These are phyloP conservation scores for Microdochium bolleyi DNA, from an alignment of 2,329 filamentous ascomycete genomes.

Conservation along the genomic window DNA sequence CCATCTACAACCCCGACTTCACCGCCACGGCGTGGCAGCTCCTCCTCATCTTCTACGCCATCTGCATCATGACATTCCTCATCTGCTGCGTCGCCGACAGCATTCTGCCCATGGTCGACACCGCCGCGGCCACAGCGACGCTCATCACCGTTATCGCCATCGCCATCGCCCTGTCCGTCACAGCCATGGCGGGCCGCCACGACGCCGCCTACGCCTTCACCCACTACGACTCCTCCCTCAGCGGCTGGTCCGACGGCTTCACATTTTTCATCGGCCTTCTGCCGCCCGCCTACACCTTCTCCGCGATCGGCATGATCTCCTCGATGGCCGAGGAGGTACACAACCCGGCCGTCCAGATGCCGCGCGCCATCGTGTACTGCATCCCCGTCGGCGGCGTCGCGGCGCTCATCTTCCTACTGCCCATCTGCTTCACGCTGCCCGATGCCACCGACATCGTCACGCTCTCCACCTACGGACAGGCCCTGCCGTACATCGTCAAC, in stretches of 20 bases:
- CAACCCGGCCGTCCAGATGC: slow-evolving; percentile 42
- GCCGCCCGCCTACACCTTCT: slow-evolving; percentile 50
- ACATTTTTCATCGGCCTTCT: slow-evolving; percentile 56
- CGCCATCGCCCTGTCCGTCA: slow-evolving; percentile 45
- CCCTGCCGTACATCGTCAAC: slow-evolving; percentile 44
- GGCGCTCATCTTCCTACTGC: slow-evolving; percentile 45
- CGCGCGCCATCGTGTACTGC: slow-evolving; percentile 41
- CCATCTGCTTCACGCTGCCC: slow-evolving; percentile 38
- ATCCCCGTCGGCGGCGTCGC: slow-evolving; percentile 45
- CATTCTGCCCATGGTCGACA: slow-evolving; percentile 51
- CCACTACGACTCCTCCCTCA: slow-evolving; percentile 45
- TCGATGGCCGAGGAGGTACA: slow-evolving; percentile 54
- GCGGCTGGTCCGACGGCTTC: slow-evolving; percentile 47
- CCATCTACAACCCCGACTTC: slow-evolving; percentile 47
- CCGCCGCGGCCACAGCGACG: slow-evolving; percentile 47
- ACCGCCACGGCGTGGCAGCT: slow-evolving; percentile 47
- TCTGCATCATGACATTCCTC: slow-evolving; percentile 45
- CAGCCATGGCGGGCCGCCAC: slow-evolving; percentile 45
- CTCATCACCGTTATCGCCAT: slow-evolving; percentile 47
- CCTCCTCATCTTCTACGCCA: slow-evolving; percentile 53
- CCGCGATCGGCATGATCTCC: slow-evolving; percentile 53
- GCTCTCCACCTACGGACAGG: slow-evolving; percentile 40
- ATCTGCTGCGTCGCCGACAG: slow-evolving; percentile 50
- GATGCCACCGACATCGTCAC: slow-evolving; percentile 32
- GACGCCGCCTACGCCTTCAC: slow-evolving; percentile 38